These are phyloP conservation scores for Euphorbia lathyris DNA, from an alignment of 345 rosid genomes.

Conservation along the genomic window DNA sequence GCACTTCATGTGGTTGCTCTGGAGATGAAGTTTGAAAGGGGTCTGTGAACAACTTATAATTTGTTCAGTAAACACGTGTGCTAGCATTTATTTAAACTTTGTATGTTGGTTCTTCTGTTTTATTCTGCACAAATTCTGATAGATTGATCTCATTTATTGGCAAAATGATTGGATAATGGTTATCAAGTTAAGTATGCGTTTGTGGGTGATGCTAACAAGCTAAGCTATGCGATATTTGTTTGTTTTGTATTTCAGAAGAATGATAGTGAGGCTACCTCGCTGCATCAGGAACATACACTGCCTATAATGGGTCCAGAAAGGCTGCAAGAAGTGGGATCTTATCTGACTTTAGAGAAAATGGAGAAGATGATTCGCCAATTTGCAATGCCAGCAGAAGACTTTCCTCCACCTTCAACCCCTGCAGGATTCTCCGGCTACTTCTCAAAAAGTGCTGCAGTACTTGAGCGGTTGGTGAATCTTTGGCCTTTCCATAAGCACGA, in stretches of 20 bases:
- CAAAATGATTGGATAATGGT: not conserved
- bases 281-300: constrained; percentile 89
- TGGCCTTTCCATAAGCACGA: constrained; percentile 36
- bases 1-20: not conserved
- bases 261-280: constrained; percentile 57
- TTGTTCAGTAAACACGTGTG: not conserved
- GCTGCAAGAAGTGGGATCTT: constrained; percentile 84
- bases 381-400: constrained; percentile 98
- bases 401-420: constrained; percentile 85
- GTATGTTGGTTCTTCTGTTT: not conserved
- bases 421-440: constrained; percentile 97
- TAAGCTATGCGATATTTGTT: not conserved
- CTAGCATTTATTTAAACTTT: not conserved
- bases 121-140: not conserved
- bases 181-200: not conserved
- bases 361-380: constrained; percentile 90
- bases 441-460: constrained; percentile 88
- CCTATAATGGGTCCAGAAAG: constrained; percentile 99
- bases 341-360: constrained; percentile 83
- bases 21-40: not conserved
- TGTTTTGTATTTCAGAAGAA: constrained; percentile 47
- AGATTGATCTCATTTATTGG: not conserved
- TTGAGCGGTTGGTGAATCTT: constrained; percentile 41
- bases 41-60: not conserved
- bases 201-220: not conserved